A percentile compares a stretch with the other conserved stretches of the same genome.
These are phyloP conservation scores for Carallia pectinifolia DNA, from an alignment of 345 rosid genomes.

Conservation along the genomic window DNA sequence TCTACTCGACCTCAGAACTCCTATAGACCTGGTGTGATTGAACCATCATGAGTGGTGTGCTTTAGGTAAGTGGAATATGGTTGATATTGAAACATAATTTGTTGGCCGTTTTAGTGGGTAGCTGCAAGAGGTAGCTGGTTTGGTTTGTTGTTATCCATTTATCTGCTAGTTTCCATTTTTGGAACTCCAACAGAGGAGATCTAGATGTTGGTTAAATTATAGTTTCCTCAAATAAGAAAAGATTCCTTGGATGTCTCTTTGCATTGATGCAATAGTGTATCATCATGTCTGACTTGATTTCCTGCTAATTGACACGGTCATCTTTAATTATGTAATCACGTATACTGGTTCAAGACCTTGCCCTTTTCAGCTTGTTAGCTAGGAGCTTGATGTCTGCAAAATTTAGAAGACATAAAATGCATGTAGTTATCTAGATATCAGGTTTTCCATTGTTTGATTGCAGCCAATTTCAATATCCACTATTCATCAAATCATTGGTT, in stretches of 20 bases:
- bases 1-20: too few relatives aligned
- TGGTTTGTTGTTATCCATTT: not conserved
- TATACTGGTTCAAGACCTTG: not conserved
- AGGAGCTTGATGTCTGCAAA: not conserved
- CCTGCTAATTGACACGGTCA: not conserved
- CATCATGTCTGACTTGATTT: not conserved
- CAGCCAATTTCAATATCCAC: not conserved
- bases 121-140: too few relatives aligned
- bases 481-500: not conserved
- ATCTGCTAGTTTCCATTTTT: not conserved
- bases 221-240: too few relatives aligned
- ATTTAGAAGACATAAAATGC: not conserved
- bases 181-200: not conserved
- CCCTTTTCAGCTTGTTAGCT: not conserved
- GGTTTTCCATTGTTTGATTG: not conserved
- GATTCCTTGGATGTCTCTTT: too few relatives aligned
- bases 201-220: too few relatives aligned
- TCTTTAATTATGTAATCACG: not conserved
- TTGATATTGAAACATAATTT: too few relatives aligned
- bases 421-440: not conserved
- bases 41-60: too few relatives aligned
- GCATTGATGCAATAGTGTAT: too few relatives aligned
- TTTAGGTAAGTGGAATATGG: too few relatives aligned
- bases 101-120: too few relatives aligned
- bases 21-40: too few relatives aligned